Evolutionary conservation across 2,329 filamentous ascomycete genomes (phyloP).

Genomic region (Thielaviopsis musarum): DNA sequence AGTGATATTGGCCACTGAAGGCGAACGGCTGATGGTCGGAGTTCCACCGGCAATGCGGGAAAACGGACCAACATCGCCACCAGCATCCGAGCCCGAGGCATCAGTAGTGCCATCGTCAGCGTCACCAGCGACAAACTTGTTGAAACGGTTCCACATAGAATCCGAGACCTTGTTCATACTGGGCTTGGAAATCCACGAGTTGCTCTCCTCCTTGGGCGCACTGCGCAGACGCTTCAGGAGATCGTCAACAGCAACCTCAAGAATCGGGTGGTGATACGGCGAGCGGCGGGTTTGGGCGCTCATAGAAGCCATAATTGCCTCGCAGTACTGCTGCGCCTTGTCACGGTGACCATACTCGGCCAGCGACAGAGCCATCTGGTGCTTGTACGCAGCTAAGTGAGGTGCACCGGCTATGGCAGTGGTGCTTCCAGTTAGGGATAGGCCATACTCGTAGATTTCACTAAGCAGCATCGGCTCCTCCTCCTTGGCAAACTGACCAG

Average conservation of each 20-base stretch:
- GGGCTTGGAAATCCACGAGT: slow-evolving; percentile 85
- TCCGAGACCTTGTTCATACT: slow-evolving; percentile 93
- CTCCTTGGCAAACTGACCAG: slow-evolving; percentile 59
- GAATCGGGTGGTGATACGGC: slow-evolving; percentile 62
- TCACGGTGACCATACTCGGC: slow-evolving; percentile 68
- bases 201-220: slow-evolving; percentile 63
- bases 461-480: slow-evolving; percentile 82
- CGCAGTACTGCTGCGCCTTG: slow-evolving; percentile 84
- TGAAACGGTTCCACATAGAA: slow-evolving; percentile 82
- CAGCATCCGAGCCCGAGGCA: slow-evolving; percentile 37
- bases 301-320: slow-evolving; percentile 60
- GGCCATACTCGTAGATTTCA: slow-evolving; percentile 84
- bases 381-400: slow-evolving; percentile 79
- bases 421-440: slow-evolving; percentile 49
- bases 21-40: slow-evolving; percentile 56
- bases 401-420: slow-evolving; percentile 35
- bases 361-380: slow-evolving; percentile 69
- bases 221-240: slow-evolving; percentile 69
- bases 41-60: slow-evolving; percentile 62
- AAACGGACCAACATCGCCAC: slow-evolving; percentile 59
- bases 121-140: slow-evolving; percentile 88
- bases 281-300: slow-evolving; percentile 69
- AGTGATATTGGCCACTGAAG: slow-evolving; percentile 47
- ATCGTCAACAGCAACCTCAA: slow-evolving; percentile 68
- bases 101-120: slow-evolving; percentile 66